Base-by-base conservation (phyloP, 768 basidiomycete species). In the Clitopilus passeckerianus region DNA sequence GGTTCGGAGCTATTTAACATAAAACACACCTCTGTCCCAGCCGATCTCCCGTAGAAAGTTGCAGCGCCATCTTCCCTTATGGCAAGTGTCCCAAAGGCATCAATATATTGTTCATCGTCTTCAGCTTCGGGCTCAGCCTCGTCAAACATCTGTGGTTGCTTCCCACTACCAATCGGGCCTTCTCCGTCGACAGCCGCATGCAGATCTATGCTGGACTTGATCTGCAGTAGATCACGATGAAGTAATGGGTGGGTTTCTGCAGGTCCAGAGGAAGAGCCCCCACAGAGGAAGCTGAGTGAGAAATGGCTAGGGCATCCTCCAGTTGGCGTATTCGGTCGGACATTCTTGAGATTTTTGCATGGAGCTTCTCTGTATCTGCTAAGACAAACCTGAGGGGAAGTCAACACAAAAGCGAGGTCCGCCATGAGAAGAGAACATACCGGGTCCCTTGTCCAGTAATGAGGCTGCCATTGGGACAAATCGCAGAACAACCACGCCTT, bases 371-470 rank as follows among this genome's bases (percentile, higher is more conserved):
- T 0, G 87, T 89, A 59, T 87, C 86, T 2, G 87, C 87, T 20
- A 89, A 78, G 24, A 89, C 88, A 63, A 89, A 89, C 37, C 87
- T 88, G 46, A 3, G 20, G 3, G 56, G 30, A 46, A 0, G 0
- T 27, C 15, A 34, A 20, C 9, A 50, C 35, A 22, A 60, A 44
- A 57, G 57, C 14, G 22, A 63, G 20, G 16, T 53, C 12, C 12
- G 52, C 14, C 23, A 53, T 56, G 56, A 34, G 24, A 34, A 14
- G 59, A 7, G 3, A 43, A 68, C 81, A 59, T 65, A 87, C 88
- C 89, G 79, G 41, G 89, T 91, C 18, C 89, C 89, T 67, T 91
- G 87, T 5, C 89, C 89, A 1, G 89, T 90, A 14, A 86, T 83
- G 37, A 91, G 77, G 66, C 86, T 87, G 30, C 87, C 89, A 64